These are phyloP conservation scores for Amanita polypyramis DNA, from an alignment of 768 basidiomycete genomes.

Conservation along the genomic window DNA sequence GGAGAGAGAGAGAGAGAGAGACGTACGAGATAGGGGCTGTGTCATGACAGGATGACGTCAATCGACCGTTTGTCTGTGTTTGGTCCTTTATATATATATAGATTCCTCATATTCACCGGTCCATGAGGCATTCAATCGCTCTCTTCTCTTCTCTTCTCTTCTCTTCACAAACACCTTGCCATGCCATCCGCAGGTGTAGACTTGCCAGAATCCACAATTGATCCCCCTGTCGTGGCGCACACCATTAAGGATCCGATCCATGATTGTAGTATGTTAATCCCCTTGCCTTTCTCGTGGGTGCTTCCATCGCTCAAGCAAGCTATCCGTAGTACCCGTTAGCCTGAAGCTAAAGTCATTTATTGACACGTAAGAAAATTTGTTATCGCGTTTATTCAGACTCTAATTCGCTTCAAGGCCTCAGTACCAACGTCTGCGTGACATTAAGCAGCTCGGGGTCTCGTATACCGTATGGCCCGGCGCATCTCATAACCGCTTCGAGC, in stretches of 20 bases:
- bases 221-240: conserved; percentile 3
- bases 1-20: too few species aligned
- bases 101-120: too few species aligned
- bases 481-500: conserved; percentile 76
- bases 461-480: conserved; percentile 72
- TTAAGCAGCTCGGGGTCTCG: conserved; percentile 76
- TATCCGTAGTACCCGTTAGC: conserved; percentile 25
- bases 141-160: too few species aligned
- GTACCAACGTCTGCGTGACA: conserved; percentile 66
- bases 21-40: too few species aligned
- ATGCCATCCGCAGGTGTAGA: neutral
- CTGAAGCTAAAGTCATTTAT: conserved; percentile 35
- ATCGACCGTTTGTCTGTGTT: too few species aligned
- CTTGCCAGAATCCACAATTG: neutral
- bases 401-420: conserved; percentile 35
- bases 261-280: conserved; percentile 22
- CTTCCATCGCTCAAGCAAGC: neutral
- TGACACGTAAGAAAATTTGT: conserved; percentile 45
- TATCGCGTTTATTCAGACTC: conserved; percentile 5
- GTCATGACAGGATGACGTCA: too few species aligned
- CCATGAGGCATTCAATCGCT: too few species aligned
- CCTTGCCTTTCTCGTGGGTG: conserved; percentile 4
- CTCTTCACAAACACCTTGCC: neutral
- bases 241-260: conserved; percentile 27
- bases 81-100: too few species aligned